Evolutionary conservation across 1,284 basidiomycete species (phyloP), one percentile per base, ranked within the genome.

Genomic region (Marasmius tenuissimus): DNA sequence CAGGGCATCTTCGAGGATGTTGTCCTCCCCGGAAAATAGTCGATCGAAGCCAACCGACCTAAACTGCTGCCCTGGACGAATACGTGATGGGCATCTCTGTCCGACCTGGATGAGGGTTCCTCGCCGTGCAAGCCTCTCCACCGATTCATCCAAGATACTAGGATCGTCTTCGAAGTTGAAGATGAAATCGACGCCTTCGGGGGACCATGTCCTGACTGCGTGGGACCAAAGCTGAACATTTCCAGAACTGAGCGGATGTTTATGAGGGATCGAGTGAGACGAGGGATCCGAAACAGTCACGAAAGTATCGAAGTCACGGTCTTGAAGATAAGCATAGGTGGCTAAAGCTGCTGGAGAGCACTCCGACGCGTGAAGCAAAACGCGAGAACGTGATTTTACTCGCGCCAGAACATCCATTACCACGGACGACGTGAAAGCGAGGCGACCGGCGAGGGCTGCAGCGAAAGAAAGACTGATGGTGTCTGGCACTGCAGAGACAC

Each of bases 61-160:
- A 16, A 47, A 27, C 7, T 35, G 56, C 20, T 57, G 56, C 3
- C 56, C 56, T 20, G 42, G 40, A 37, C 39, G 39, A 18, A 57
- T 37, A 12, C 40, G 56, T 14, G 18, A 33, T 22, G 56, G 56
- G 8, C 34, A 49, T 9, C 22, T 49, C 11, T 33, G 20, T 9
- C 56, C 56, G 20, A 57, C 37, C 47, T 57, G 56, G 11, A 57
- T 40, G 22, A 57, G 33, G 38, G 56, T 57, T n/a, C 56, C 56
- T 16, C 40, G 27, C 20, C 27, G 18, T 16, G 56, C 56, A 9
- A 57, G 40, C 18, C 40, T 47, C 20, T 57, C 42, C 14, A 45
- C 34, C 14, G 56, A 47, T 27, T 57, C 56, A 27, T 45, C 56
- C 11, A 45, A 14, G 12, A 57, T 27, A 45, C 22, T 27, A 16